Percentiles rank a stretch among this genome's conserved stretches.
These are phyloP conservation scores for Zoysia matrella DNA, from an alignment of 202 grass and related monocot genomes.

Conservation along the genomic window DNA sequence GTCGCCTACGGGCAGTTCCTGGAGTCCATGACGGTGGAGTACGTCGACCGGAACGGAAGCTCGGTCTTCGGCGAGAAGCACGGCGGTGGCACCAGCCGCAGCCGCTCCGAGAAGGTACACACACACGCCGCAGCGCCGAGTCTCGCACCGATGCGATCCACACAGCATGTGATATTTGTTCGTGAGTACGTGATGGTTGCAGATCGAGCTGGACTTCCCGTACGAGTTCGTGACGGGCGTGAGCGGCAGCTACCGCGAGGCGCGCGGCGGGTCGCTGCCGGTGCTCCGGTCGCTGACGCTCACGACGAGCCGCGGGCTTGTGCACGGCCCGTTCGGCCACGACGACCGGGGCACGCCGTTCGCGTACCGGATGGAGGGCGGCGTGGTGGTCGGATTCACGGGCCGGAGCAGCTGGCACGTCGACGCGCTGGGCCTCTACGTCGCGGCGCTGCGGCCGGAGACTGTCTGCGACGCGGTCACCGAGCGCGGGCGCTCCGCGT, in stretches of 20 bases:
- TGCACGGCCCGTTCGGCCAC: conserved; percentile 45
- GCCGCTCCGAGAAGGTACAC: conserved; percentile 8
- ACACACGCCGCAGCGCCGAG: too few relatives aligned
- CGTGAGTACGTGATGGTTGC: not conserved
- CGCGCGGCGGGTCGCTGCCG: conserved; percentile 5
- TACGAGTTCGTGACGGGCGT: conserved; percentile 45
- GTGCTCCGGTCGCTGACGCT: conserved; percentile 43
- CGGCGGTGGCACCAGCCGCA: conserved; percentile 28
- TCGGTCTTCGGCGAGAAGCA: conserved; percentile 44
- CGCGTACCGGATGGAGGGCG: conserved; percentile 35
- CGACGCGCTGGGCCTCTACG: conserved; percentile 48
- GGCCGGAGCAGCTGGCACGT: conserved; percentile 50
- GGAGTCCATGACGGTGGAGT: conserved; percentile 40
- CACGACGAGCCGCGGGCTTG: conserved; percentile 28
- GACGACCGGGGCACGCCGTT: conserved; percentile 30
- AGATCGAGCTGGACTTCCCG: conserved; percentile 49
- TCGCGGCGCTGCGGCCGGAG: conserved; percentile 28
- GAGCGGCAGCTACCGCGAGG: conserved; percentile 24
- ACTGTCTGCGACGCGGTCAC: conserved; percentile 31
- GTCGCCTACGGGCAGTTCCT: conserved; percentile 29
- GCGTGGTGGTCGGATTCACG: conserved; percentile 51
- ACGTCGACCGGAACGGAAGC: conserved; percentile 36
- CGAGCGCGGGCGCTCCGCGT: conserved; percentile 39
- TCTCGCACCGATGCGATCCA: too few relatives aligned
- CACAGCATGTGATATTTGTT: too few relatives aligned